phyloP scores from a whole-genome alignment of 2,329 filamentous ascomycete species.

The Zasmidium cellare region DNA sequence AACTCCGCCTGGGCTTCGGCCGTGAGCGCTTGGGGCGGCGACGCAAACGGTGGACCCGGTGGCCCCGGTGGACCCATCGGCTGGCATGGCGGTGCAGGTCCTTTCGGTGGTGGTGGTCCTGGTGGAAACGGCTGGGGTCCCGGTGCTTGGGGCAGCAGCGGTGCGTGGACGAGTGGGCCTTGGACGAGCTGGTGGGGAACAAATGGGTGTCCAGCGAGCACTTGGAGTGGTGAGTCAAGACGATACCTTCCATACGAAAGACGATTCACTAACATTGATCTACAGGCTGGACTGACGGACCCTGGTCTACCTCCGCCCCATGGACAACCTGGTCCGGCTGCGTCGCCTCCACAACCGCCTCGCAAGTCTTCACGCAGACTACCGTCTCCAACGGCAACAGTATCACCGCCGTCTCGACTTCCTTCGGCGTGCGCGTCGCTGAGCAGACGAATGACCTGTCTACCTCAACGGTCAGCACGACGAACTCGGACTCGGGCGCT shows the following conservation, averaged over 20 bases:
- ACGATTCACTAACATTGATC: constrained; percentile 1
- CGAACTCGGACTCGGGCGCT: constrained; percentile 24
- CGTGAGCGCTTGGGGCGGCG: constrained; percentile 17
- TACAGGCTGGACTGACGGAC: constrained; percentile 34
- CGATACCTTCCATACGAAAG: neutral
- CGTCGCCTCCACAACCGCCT: constrained; percentile 34
- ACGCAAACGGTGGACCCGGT: constrained; percentile 2
- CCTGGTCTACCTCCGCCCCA: constrained; percentile 33
- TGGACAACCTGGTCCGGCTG: constrained; percentile 39
- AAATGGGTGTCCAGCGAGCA: constrained; percentile 32
- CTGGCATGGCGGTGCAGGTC: constrained; percentile 11
- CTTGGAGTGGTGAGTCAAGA: constrained; percentile 31
- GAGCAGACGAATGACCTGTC: constrained; percentile 20
- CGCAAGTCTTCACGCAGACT: constrained; percentile 30
- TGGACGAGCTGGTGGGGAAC: constrained; percentile 40
- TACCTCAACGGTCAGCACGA: constrained; percentile 10
- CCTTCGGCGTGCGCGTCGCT: constrained; percentile 33
- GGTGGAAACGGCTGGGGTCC: constrained; percentile 32
- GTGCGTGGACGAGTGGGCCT: constrained; percentile 34
- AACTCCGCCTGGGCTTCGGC: constrained; percentile 23
- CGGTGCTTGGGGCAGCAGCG: constrained; percentile 30
- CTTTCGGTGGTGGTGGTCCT: constrained; percentile 29
- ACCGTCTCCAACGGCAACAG: constrained; percentile 23
- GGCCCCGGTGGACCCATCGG: constrained; percentile 11
- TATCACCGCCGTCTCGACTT: constrained; percentile 26